Base-by-base conservation (phyloP, 805 yeast genomes). In the Cyberlindnera subsufficiens region DNA sequence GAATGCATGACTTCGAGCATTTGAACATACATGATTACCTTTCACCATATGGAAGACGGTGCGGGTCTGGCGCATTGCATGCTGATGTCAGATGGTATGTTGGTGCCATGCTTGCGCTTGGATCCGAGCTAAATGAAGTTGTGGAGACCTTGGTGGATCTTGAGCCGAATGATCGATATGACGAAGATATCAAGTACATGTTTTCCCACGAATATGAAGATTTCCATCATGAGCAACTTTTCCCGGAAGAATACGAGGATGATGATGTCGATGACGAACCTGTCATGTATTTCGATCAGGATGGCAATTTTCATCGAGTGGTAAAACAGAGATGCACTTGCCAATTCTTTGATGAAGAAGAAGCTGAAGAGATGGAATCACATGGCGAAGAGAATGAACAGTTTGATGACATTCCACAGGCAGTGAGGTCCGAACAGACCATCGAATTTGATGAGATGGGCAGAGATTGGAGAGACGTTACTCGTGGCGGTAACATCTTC, bases 381-480 rank as follows among this genome's bases (percentile, higher is more conserved):
- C 15, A 9, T 33, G 49, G 38, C 9, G 41, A 29, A 14, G 54
- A 47, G 3, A 51, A 49, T 25, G 50, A 35, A 9, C 47, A 42
- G n/a, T 38, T 43, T 39, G 40, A 41, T 13, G 38, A 34, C 6
- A 50, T 51, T 4, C 61, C 65, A 11, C 47, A 55, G 4, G 71
- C 74, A 1, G 60, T 65, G 1, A 54, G 75, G 47, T 57, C 69
- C 4, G 56, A 63, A 1, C 54, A 52, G 18, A 40, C 39, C 6
- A 62, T 75, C 32, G 78, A 75, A 38, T 74, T 77, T 56, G 86
- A 80, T 56, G 72, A 75, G 22, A 58, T 68, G 37, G 87, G 86
- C 0, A 66, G 76, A 30, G 89, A 83, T 61, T 81, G 89, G 86
- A 64, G 88, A 52, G 89, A 82, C 58, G 67, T 80, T 11, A 83